phyloP scores from a whole-genome alignment of 495 filamentous ascomycete genomes.

The Xylaria castorea region DNA sequence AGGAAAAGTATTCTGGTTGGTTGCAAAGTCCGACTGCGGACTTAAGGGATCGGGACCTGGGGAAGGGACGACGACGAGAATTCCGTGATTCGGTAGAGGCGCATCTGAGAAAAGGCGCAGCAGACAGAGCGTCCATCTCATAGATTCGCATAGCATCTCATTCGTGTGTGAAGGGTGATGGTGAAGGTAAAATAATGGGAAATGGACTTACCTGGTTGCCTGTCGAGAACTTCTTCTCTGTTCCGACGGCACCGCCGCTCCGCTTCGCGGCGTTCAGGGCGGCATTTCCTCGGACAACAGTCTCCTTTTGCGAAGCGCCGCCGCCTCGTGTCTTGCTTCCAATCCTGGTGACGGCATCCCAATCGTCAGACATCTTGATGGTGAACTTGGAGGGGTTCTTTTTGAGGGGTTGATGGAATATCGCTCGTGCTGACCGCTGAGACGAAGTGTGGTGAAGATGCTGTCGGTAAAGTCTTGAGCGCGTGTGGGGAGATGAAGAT shows the following conservation, averaged over 20 bases:
- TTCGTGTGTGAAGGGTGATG: slow-evolving; percentile 3
- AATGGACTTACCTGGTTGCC: slow-evolving; percentile 74
- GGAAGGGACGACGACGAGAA: background rate
- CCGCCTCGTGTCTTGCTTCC: slow-evolving; percentile 76
- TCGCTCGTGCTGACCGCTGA: slow-evolving; percentile 7
- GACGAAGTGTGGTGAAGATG: background rate
- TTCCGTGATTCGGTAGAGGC: background rate
- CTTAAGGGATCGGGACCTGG: background rate
- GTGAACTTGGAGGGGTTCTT: slow-evolving; percentile 13
- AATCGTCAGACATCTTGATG: slow-evolving; percentile 67
- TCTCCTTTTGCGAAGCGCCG: slow-evolving; percentile 73
- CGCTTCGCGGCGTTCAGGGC: slow-evolving; percentile 92
- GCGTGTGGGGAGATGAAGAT: background rate
- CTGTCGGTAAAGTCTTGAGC: background rate
- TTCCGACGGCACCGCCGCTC: slow-evolving; percentile 74
- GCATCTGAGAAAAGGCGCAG: background rate
- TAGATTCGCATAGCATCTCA: background rate
- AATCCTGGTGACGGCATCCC: slow-evolving; percentile 93
- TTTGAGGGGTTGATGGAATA: slow-evolving; percentile 10
- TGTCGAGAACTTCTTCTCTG: slow-evolving; percentile 89
- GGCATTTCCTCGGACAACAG: slow-evolving; percentile 82
- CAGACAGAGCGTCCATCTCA: background rate
- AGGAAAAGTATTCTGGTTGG: background rate
- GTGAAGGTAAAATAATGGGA: background rate
- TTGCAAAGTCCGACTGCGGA: background rate